Percentiles rank a stretch among this genome's conserved stretches.
These are phyloP conservation scores for Thalassiosira profunda DNA, from an alignment of 108 stramenopile genomes.

Conservation along the genomic window DNA sequence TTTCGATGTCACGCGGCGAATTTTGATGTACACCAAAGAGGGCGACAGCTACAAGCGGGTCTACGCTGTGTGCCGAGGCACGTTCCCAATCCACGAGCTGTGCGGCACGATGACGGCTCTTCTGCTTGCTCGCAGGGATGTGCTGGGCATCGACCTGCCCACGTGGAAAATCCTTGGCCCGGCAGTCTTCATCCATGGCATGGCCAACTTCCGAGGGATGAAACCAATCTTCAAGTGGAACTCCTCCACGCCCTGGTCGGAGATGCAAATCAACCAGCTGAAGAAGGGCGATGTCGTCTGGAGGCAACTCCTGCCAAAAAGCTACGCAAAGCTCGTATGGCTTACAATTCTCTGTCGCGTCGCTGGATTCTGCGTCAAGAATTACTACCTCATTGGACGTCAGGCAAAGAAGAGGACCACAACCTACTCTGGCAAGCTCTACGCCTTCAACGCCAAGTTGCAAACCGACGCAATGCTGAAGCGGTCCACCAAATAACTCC, in stretches of 20 bases:
- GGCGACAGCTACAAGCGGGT: slow-evolving; percentile 64
- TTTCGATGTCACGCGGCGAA: slow-evolving; percentile 76
- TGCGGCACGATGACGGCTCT: slow-evolving; percentile 96
- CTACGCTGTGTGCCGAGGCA: slow-evolving; percentile 86
- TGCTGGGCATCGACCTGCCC: slow-evolving; percentile 76
- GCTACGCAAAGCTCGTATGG: slow-evolving; percentile 87
- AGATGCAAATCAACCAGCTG: slow-evolving; percentile 90
- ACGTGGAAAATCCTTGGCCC: slow-evolving; percentile 80
- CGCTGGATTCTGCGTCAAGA: slow-evolving; percentile 86
- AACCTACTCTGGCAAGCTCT: slow-evolving; percentile 87
- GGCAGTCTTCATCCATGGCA: slow-evolving; percentile 88
- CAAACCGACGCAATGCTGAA: slow-evolving; percentile 75
- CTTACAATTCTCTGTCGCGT: slow-evolving; percentile 77
- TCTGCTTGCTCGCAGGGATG: slow-evolving; percentile 83
- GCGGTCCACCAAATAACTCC: too few species aligned
- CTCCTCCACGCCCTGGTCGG: slow-evolving; percentile 92
- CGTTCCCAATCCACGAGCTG: slow-evolving; percentile 95
- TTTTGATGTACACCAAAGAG: slow-evolving; percentile 87
- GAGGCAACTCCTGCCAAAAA: slow-evolving; percentile 62
- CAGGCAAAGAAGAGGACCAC: slow-evolving; percentile 88
- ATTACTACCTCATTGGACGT: slow-evolving; percentile 87
- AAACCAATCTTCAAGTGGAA: slow-evolving; percentile 97
- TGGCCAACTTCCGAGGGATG: slow-evolving; percentile 94
- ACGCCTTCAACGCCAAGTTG: slow-evolving; percentile 87
- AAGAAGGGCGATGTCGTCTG: slow-evolving; percentile 35